phyloP scores from a whole-genome alignment of 441 rosid genomes.

The Adansonia madagascariensis region DNA sequence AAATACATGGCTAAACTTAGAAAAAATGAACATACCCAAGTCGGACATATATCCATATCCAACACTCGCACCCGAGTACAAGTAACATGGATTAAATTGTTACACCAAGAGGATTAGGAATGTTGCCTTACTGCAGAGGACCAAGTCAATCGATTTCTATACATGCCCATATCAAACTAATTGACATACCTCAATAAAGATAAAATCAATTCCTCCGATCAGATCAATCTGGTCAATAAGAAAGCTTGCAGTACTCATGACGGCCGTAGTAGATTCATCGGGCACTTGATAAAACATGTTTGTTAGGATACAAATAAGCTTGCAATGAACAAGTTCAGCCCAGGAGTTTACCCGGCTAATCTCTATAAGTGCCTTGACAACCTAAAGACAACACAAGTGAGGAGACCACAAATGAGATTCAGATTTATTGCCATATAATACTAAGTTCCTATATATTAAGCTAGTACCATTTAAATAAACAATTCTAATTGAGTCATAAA shows the following conservation, averaged over 20 bases:
- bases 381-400: constrained; percentile 51
- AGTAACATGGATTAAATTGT: neutral
- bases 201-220: constrained; percentile 94
- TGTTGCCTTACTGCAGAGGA: neutral
- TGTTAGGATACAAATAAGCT: constrained; percentile 84
- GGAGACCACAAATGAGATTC: neutral
- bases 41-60: too few relatives aligned
- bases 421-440: constrained; percentile 1
- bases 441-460: neutral
- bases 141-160: neutral
- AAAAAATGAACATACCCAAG: too few relatives aligned
- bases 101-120: neutral
- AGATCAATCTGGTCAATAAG: constrained; percentile 85
- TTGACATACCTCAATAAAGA: constrained; percentile 82
- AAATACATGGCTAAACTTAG: too few relatives aligned
- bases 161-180: constrained; percentile 5
- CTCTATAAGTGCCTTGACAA: constrained; percentile 73
- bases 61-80: too few relatives aligned
- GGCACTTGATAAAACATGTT: constrained; percentile 89
- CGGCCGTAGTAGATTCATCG: constrained; percentile 49
- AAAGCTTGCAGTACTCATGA: constrained; percentile 57
- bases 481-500: neutral
- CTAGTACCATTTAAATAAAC: neutral
- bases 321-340: constrained; percentile 98
- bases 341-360: constrained; percentile 83